Conservation (phyloP, 2,329 filamentous ascomycete genomes). For the Acephala macrosclerotiorum region DNA sequence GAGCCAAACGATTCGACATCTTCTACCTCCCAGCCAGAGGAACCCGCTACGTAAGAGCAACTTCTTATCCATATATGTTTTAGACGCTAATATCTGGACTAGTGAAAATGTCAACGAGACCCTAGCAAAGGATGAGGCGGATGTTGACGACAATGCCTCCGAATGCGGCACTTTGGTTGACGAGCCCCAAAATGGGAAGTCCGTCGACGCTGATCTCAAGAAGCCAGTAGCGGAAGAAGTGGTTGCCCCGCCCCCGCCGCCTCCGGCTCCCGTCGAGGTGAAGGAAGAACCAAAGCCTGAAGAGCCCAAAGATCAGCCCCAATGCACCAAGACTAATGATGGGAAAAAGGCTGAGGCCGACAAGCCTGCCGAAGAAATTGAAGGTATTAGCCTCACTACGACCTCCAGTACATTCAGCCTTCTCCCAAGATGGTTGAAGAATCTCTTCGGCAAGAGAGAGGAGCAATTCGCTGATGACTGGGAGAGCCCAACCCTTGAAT, state of each 20-base stretch:
- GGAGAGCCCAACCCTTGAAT: conserved; percentile 19
- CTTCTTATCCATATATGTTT: background rate
- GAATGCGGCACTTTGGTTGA: conserved; percentile 2
- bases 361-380: background rate
- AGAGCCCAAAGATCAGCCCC: background rate
- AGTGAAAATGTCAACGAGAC: background rate
- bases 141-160: background rate
- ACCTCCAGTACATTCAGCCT: background rate
- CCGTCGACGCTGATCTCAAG: conserved; percentile 3
- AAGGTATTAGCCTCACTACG: background rate
- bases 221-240: background rate
- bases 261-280: background rate
- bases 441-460: conserved; percentile 6
- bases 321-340: background rate
- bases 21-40: background rate
- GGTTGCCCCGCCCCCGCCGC: background rate
- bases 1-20: background rate
- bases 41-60: background rate
- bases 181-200: background rate
- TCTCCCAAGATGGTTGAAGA: conserved; percentile 14
- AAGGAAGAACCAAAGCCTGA: conserved; percentile 11
- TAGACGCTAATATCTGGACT: background rate
- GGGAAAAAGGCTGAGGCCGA: background rate
- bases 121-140: background rate
- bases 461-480: conserved; percentile 6